phyloP scores from a whole-genome alignment of 2,329 filamentous ascomycete genomes.

The Didymella arachidicola region DNA sequence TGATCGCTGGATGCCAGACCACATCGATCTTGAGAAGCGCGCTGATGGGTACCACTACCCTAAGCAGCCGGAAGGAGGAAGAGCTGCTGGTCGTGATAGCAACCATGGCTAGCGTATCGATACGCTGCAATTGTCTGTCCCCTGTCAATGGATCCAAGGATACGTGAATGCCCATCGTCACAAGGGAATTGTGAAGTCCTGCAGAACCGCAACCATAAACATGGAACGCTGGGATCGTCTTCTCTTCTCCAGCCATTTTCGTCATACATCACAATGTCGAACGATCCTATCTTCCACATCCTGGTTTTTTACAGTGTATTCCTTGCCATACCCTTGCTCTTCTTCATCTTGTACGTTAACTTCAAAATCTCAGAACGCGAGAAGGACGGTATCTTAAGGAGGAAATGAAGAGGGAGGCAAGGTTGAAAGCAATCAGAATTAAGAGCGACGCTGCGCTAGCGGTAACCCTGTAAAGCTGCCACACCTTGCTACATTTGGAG shows the following conservation, averaged over 20 bases:
- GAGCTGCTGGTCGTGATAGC: too few species aligned
- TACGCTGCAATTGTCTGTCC: not conserved
- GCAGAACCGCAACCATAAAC: not conserved
- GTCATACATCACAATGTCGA: not conserved
- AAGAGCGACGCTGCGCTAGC: not conserved
- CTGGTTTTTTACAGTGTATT: not conserved
- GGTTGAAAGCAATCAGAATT: not conserved
- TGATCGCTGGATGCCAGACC: not conserved
- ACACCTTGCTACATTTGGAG: not conserved
- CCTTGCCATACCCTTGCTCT: not conserved
- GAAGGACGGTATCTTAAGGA: not conserved
- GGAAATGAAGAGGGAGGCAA: not conserved
- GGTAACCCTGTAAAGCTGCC: not conserved
- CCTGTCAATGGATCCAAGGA: not conserved
- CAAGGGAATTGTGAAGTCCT: not conserved
- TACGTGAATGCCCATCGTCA: not conserved
- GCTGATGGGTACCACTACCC: constrained; percentile 7
- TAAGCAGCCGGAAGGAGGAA: not conserved
- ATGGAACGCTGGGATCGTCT: not conserved
- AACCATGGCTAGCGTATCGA: not conserved
- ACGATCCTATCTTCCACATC: not conserved
- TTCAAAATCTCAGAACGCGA: constrained; percentile 5
- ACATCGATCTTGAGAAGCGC: constrained; percentile 2
- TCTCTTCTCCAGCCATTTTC: not conserved
- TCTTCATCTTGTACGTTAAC: constrained; percentile 5